Conservation (phyloP, 768 basidiomycete genomes). For the Hypholoma sublateritium region DNA sequence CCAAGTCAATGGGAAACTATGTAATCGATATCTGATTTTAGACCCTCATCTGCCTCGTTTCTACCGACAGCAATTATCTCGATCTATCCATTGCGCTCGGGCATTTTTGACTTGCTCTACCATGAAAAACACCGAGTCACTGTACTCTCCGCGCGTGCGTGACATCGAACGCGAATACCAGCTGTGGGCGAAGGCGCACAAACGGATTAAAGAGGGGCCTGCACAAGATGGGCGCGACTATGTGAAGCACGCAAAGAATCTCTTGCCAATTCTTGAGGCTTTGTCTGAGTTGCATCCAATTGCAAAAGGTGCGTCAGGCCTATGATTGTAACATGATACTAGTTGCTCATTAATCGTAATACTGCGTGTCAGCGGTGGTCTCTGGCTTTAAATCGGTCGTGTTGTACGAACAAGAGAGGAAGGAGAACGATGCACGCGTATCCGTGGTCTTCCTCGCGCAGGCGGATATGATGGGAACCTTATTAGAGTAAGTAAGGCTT, state of each 20-base stretch:
- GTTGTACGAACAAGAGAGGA: constrained; percentile 1
- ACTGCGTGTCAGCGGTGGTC: background rate
- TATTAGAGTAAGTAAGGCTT: constrained; percentile 1
- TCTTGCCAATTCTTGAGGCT: constrained; percentile 5
- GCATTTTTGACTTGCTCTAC: background rate
- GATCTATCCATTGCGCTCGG: too few species aligned
- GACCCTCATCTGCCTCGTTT: too few species aligned
- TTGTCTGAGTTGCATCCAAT: constrained; percentile 6
- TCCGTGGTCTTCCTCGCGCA: constrained; percentile 2
- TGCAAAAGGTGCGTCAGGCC: constrained; percentile 5
- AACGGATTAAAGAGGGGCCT: constrained; percentile 5
- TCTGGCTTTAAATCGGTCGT: constrained; percentile 4
- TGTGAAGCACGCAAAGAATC: constrained; percentile 7
- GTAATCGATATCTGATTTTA: too few species aligned
- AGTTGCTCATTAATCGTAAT: background rate
- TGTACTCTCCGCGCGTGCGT: background rate
- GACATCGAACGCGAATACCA: constrained; percentile 7
- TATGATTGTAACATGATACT: background rate
- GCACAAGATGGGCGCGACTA: constrained; percentile 7
- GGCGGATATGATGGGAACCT: constrained; percentile 7
- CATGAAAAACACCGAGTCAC: background rate
- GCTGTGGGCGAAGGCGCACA: constrained; percentile 8
- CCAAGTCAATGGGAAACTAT: too few species aligned
- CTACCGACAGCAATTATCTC: too few species aligned
- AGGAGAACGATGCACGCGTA: constrained; percentile 7